Base-by-base conservation (phyloP, 352 stramenopile genomes). In the Pilasporangium apinafurcum region DNA sequence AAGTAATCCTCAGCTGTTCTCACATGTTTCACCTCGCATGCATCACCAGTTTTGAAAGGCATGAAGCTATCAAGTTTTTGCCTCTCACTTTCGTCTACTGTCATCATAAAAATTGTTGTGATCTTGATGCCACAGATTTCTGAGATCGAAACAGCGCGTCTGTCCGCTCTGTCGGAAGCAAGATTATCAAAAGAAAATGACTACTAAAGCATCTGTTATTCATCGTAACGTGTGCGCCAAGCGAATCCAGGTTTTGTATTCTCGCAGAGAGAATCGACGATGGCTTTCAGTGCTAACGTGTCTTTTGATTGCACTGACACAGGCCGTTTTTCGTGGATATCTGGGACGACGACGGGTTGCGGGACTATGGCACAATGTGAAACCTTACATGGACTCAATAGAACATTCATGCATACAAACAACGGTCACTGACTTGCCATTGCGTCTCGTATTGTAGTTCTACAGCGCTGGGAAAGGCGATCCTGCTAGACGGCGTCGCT, bases 1-100 rank as follows among this genome's bases (percentile, higher is more conserved):
- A 92, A 45, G 77, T 94, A 25, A 86, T 94, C 20, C 53, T 94
- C 22, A 91, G 75, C 49, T 94, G 83, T 51, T 86, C 75, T n/a
- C 82, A 94, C 62, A 77, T 91, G 41, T 92, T 94, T 44, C 83
- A 94, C 46, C 58, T 85, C 5, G 59, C 68, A 18, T 94, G 83
- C 48, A 73, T 94, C 37, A 59, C 75, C 13, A 92, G 78, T 41
- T 94, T 94, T 33, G 83, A 94, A 59, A 56, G 78, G 74, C 78
- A 28, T 33, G 34, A 7, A 9, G 7, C 9, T 8, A 10, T 37
- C 3, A 5, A 7, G 5, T 21, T 18, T 32, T 18, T 18, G 32
- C 25, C n/a, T 12, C 8, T 17, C 22, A 44, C 31, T 17, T 17
- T 30, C 10, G 10, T 14, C 6, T 1, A 5, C 25, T 37, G 34